Evolutionary conservation across 495 filamentous ascomycete genomes (phyloP).

Genomic region (Friedmanniomyces endolithicus): DNA sequence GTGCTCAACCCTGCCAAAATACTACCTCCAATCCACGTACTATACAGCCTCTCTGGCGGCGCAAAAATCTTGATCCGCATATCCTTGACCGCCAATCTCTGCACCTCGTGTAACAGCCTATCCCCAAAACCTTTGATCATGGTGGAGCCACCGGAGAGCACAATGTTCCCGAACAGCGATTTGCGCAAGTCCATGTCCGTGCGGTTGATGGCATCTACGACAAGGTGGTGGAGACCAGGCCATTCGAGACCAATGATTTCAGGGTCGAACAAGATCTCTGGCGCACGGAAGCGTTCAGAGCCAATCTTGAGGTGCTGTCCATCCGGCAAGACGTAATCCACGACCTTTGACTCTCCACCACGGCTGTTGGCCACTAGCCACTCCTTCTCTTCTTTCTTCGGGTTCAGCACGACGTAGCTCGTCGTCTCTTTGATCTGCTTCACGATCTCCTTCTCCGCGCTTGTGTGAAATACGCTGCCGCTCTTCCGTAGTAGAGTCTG

Average conservation of each 20-base stretch:
- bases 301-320: slow-evolving; percentile 87
- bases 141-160: slow-evolving; percentile 89
- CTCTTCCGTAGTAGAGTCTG: slow-evolving; percentile 84
- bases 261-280: slow-evolving; percentile 95
- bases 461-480: slow-evolving; percentile 91
- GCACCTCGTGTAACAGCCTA: slow-evolving; percentile 79
- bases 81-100: slow-evolving; percentile 86
- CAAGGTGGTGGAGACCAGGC: slow-evolving; percentile 92
- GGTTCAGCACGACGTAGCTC: slow-evolving; percentile 82
- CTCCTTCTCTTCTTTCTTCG: slow-evolving; percentile 90
- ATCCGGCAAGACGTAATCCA: slow-evolving; percentile 83
- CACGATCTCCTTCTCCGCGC: slow-evolving; percentile 95
- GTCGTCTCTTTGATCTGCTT: slow-evolving; percentile 92
- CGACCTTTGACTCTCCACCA: slow-evolving; percentile 50
- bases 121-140: slow-evolving; percentile 92
- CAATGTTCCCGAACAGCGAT: slow-evolving; percentile 86
- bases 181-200: slow-evolving; percentile 98
- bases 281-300: slow-evolving; percentile 84
- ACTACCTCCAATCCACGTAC: slow-evolving; percentile 96
- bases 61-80: slow-evolving; percentile 99
- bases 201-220: slow-evolving; percentile 88
- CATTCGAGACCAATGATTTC: slow-evolving; percentile 96
- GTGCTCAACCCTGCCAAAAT: slow-evolving; percentile 95
- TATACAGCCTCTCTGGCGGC: slow-evolving; percentile 93
- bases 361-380: slow-evolving; percentile 58